Base-by-base conservation (phyloP, 1,139 yeast species). In the Geotrichum klebahnii region DNA sequence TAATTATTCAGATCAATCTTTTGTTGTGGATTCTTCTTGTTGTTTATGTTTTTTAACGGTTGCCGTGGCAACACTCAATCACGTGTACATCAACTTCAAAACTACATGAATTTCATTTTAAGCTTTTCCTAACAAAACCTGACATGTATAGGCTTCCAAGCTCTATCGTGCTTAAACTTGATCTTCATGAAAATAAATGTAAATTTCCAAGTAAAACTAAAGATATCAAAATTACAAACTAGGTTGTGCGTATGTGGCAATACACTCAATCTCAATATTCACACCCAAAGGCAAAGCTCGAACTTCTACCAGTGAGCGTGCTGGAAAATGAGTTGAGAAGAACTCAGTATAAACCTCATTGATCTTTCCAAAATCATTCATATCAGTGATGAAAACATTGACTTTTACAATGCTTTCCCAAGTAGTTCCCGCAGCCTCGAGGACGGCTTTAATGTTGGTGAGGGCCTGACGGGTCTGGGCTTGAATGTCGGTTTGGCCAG, bases 281-380 rank as follows among this genome's bases (percentile, higher is more conserved):
- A 81, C 87, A 52, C 87, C 87, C 67, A 89, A 78, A 55, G 97
- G 97, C 65, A 89, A 80, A 55, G 79, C 80, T 67, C 80, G 82
- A 56, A 88, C 97, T 39, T 96, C 96, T 59, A 89, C 94, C 75
- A 96, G 88, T 1, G 96, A 84, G 77, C 97, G 85, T 32, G 97
- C 96, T 48, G 97, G 97, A 71, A 84, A 84, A 75, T 86, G 95
- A 52, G 73, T 76, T 65, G 68, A 74, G 73, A 90, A 89, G 71
- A 84, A 85, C 69, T 84, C 82, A 56, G 79, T 81, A 70, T 89
- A 90, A 49, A 86, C 94, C 59, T 76, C 77, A 72, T 90, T 90
- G 74, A 90, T 85, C 58, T 80, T 84, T 54, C 77, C 84, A 64
- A 89, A 90, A 67, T 84, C 79, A 61, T 74, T 71, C 82, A 90